These are phyloP conservation scores for Brassica napus DNA, from an alignment of 345 rosid species.

Conservation along the genomic window DNA sequence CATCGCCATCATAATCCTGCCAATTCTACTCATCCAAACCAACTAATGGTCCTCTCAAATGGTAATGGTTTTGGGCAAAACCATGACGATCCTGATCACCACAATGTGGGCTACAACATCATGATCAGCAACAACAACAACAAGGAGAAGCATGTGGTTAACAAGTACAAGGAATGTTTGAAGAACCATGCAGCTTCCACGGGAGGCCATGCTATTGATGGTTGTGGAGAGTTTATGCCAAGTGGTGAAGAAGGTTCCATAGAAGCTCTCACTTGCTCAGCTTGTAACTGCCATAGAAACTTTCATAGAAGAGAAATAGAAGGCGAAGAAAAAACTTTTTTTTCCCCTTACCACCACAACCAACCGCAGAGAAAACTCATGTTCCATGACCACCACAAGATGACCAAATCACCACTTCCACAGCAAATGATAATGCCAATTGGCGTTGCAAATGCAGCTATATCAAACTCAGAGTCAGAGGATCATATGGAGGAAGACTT, in stretches of 20 bases:
- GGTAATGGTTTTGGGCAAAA: conserved; percentile 25
- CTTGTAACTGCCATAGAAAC: conserved; percentile 88
- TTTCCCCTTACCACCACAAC: conserved; percentile 21
- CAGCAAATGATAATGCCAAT: conserved; percentile 75
- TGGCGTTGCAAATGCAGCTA: conserved; percentile 38
- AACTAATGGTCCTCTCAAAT: conserved; percentile 36
- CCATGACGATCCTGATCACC: conserved; percentile 27
- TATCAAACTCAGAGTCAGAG: conserved; percentile 60
- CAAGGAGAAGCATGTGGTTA: conserved; percentile 52
- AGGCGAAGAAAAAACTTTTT: conserved; percentile 44
- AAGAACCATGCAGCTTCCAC: conserved; percentile 93
- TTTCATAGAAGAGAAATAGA: conserved; percentile 84
- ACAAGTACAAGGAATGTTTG: conserved; percentile 69
- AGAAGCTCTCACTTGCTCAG: conserved; percentile 85
- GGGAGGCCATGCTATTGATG: conserved; percentile 90
- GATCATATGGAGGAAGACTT: conserved; percentile 67
- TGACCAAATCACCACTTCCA: conserved; percentile 47
- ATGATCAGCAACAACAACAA: conserved; percentile 25
- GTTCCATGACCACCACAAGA: conserved; percentile 33
- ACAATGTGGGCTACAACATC: conserved; percentile 34
- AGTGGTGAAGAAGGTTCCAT: conserved; percentile 85
- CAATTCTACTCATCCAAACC: conserved; percentile 41
- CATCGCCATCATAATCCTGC: conserved; percentile 36
- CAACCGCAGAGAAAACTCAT: conserved; percentile 27
- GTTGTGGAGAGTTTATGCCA: conserved; percentile 98